These are phyloP conservation scores for Mucor ambiguus DNA, from an alignment of 371 early-diverging fungal genomes.

Conservation along the genomic window DNA sequence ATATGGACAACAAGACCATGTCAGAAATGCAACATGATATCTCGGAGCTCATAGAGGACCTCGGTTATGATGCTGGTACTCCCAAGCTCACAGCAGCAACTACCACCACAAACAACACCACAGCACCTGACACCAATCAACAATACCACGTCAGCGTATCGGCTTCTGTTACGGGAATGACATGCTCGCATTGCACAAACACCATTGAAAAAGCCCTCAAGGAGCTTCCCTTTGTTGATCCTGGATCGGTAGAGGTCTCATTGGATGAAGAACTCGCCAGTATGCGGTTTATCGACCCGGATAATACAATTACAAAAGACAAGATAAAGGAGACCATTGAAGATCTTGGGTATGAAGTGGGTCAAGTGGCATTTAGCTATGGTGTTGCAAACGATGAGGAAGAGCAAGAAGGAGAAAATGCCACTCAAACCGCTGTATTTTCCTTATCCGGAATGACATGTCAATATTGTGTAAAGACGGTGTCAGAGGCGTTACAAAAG, in stretches of 20 bases:
- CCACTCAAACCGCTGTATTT: slow-evolving; percentile 22
- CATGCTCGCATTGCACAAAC: slow-evolving; percentile 82
- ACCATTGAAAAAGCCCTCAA: slow-evolving; percentile 67
- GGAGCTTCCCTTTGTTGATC: slow-evolving; percentile 57
- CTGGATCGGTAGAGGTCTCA: slow-evolving; percentile 42
- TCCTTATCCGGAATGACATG: slow-evolving; percentile 83
- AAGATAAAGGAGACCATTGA: slow-evolving; percentile 54
- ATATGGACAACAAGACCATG: background rate
- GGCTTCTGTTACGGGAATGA: slow-evolving; percentile 70
- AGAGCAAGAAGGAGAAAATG: background rate
- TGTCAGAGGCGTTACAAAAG: slow-evolving; percentile 46
- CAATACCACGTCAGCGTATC: slow-evolving; percentile 22
- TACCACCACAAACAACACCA: background rate
- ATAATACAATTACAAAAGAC: slow-evolving; percentile 20
- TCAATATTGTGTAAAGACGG: slow-evolving; percentile 72
- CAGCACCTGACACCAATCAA: background rate
- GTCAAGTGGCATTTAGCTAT: slow-evolving; percentile 15
- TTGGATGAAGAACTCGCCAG: slow-evolving; percentile 45
- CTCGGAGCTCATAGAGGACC: slow-evolving; percentile 30
- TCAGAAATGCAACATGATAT: slow-evolving; percentile 18
- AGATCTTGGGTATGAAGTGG: slow-evolving; percentile 68
- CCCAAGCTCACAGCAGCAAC: slow-evolving; percentile 8
- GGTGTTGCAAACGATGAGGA: background rate
- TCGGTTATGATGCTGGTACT: slow-evolving; percentile 33
- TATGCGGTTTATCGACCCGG: slow-evolving; percentile 32